Conservation (phyloP, 768 basidiomycete genomes). For the Phlebiopsis flavidoalba region DNA sequence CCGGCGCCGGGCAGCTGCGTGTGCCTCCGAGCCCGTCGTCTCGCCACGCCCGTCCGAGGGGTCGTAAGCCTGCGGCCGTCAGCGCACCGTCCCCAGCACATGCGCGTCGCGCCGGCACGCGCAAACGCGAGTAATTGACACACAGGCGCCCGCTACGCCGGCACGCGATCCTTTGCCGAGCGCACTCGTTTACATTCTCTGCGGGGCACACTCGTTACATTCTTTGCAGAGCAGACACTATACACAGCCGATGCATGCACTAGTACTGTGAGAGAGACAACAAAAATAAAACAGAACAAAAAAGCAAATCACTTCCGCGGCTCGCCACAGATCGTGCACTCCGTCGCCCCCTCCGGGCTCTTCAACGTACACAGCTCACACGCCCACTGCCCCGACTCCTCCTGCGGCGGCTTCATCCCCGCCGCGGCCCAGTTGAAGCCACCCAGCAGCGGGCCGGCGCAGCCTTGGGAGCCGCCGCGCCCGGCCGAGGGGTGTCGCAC, state of each 20-base stretch:
- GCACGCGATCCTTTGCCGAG: neutral
- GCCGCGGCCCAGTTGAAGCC: constrained; percentile 49
- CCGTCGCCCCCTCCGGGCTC: constrained; percentile 31
- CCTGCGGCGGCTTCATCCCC: constrained; percentile 40
- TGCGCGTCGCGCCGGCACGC: neutral
- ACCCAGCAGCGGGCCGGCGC: neutral
- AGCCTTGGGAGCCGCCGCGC: neutral
- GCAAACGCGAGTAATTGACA: neutral
- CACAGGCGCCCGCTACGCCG: neutral
- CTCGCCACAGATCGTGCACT: constrained; percentile 42
- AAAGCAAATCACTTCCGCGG: constrained; percentile 16
- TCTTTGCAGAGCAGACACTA: neutral
- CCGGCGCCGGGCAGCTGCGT: neutral
- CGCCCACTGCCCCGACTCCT: constrained; percentile 39
- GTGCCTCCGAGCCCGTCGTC: neutral
- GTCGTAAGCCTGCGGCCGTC: neutral
- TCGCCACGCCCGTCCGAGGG: neutral
- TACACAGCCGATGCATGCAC: neutral
- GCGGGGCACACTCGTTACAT: neutral
- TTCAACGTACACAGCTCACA: constrained; percentile 47
- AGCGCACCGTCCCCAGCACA: neutral
- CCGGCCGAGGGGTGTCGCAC: constrained; percentile 34
- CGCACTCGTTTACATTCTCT: neutral
- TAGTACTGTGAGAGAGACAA: neutral
- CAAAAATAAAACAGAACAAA: neutral